These are phyloP conservation scores for Zalaria obscura DNA, from an alignment of 2,329 filamentous ascomycete genomes.

Conservation along the genomic window DNA sequence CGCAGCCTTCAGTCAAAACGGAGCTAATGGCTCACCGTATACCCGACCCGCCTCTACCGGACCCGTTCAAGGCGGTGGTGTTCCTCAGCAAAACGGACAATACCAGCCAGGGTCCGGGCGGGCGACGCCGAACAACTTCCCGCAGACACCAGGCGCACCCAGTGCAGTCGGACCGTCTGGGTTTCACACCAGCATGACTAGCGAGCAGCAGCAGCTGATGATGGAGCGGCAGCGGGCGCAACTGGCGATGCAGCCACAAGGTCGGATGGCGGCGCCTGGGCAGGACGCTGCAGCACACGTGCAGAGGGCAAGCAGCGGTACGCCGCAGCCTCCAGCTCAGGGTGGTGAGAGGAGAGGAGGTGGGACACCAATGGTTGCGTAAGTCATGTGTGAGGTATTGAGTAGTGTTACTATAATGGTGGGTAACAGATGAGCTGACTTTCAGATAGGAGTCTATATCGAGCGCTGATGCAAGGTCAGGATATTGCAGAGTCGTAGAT, in stretches of 20 bases:
- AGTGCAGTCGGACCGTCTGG: constrained; percentile 12
- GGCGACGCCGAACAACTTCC: constrained; percentile 14
- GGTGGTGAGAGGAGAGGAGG: background rate
- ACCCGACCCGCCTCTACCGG: constrained; percentile 7
- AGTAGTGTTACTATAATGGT: too few relatives aligned
- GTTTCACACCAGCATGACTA: constrained; percentile 16
- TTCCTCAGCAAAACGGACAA: constrained; percentile 1
- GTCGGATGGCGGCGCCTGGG: constrained; percentile 4
- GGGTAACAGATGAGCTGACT: too few relatives aligned
- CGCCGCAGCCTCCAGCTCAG: background rate
- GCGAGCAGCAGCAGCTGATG: constrained; percentile 19
- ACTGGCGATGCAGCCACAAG: constrained; percentile 17
- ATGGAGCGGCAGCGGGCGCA: constrained; percentile 22
- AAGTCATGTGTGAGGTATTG: background rate
- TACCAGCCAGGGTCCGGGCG: constrained; percentile 14
- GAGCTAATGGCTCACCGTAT: background rate
- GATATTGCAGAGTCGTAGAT: too few relatives aligned
- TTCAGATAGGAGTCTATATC: too few relatives aligned
- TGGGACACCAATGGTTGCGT: background rate
- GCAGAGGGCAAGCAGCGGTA: background rate
- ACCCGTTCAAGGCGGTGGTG: background rate
- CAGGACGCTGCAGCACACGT: constrained; percentile 3
- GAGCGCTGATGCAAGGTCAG: too few relatives aligned
- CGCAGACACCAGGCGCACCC: constrained; percentile 7
- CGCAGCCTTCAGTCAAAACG: background rate